A percentile compares a stretch with the other conserved stretches of the same genome.
These are phyloP conservation scores for Coffea canephora DNA, from an alignment of 257 asterid genomes.

Conservation along the genomic window DNA sequence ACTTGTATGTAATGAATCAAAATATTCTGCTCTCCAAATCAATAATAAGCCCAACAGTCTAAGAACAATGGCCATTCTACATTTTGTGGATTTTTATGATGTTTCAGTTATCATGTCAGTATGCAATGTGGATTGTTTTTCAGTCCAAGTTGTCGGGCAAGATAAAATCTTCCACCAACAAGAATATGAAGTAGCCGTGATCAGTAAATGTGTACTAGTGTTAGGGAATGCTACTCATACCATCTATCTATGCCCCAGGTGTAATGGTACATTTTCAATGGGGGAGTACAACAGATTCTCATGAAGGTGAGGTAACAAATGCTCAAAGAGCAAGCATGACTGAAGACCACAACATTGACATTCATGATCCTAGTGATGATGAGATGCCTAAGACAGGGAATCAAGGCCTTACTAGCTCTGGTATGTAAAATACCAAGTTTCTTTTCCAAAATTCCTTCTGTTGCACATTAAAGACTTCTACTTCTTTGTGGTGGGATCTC, in stretches of 20 bases:
- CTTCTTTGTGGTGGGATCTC: not conserved
- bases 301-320: not conserved
- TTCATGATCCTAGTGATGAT: slow-evolving; percentile 26
- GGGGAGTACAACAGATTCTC: slow-evolving; percentile 9
- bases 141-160: no score
- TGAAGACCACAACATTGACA: slow-evolving; percentile 7
- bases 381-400: not conserved
- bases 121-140: no score
- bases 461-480: not conserved
- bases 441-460: not conserved
- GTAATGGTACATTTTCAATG: slow-evolving; percentile 30
- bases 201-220: no score
- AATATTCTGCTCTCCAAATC: not conserved
- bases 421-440: not conserved
- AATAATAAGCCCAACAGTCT: not conserved
- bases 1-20: not conserved
- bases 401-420: slow-evolving; percentile 1
- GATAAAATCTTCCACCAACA: no score
- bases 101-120: no score
- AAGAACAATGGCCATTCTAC: no score
- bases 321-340: slow-evolving; percentile 5
- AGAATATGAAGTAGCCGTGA: no score
- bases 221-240: no score
- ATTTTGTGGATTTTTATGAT: no score
- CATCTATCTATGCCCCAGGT: slow-evolving; percentile 11